Percentiles rank a stretch among this genome's conserved stretches.
These are phyloP conservation scores for Aplosporella prunicola DNA, from an alignment of 2,329 filamentous ascomycete genomes.

Conservation along the genomic window DNA sequence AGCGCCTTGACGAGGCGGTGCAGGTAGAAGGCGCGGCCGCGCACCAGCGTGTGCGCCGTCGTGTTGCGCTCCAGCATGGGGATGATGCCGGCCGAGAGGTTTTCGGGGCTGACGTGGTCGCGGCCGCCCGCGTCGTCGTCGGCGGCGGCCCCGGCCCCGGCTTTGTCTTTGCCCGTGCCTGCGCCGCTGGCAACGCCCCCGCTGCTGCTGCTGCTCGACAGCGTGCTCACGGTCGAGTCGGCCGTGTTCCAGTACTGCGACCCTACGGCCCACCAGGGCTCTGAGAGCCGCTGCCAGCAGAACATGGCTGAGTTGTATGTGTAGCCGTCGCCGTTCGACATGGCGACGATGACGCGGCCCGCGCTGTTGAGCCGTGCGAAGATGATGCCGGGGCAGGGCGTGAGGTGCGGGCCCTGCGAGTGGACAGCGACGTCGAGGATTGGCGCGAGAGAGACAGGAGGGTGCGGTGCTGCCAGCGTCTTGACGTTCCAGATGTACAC, in stretches of 20 bases:
- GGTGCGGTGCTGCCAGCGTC: slow-evolving; percentile 73
- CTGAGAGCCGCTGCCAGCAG: slow-evolving; percentile 89
- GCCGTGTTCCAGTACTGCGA: slow-evolving; percentile 99
- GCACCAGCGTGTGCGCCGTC: slow-evolving; percentile 82
- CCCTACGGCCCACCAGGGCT: slow-evolving; percentile 95
- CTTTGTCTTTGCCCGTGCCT: slow-evolving; percentile 39
- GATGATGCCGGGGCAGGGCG: slow-evolving; percentile 72
- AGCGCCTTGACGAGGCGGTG: slow-evolving; percentile 86
- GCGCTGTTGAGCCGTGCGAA: slow-evolving; percentile 84
- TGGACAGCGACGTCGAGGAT: slow-evolving; percentile 79
- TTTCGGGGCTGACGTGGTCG: slow-evolving; percentile 43
- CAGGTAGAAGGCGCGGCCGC: slow-evolving; percentile 82
- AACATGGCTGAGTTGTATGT: slow-evolving; percentile 79
- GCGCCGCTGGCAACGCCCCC: too few relatives aligned
- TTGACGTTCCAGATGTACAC: slow-evolving; percentile 92
- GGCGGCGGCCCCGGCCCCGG: slow-evolving; percentile 17
- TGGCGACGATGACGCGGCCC: slow-evolving; percentile 76
- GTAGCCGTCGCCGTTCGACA: slow-evolving; percentile 92
- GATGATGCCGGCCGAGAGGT: slow-evolving; percentile 82
- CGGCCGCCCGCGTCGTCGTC: slow-evolving; percentile 16
- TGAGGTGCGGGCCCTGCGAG: slow-evolving; percentile 68
- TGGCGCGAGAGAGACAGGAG: slow-evolving; percentile 79
- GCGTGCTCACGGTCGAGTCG: slow-evolving; percentile 74
- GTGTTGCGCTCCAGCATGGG: slow-evolving; percentile 90
- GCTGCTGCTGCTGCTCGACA: slow-evolving; percentile 51